Percentiles rank a stretch among this genome's conserved stretches.
These are phyloP conservation scores for Yamadazyma taylorii DNA, from an alignment of 1,139 yeast species.

Conservation along the genomic window DNA sequence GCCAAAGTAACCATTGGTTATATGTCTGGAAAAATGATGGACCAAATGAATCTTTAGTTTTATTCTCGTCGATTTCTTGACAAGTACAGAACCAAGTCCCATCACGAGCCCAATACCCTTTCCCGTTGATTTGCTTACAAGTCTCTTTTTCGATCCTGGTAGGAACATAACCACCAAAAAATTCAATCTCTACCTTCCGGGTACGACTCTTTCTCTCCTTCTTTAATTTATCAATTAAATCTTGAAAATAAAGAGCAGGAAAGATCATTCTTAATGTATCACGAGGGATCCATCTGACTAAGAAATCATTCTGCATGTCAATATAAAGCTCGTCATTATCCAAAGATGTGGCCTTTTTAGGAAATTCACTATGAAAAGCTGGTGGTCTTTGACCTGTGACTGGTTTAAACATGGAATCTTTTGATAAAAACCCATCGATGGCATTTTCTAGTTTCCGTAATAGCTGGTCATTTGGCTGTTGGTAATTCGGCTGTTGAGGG, in stretches of 20 bases:
- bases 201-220: constrained; percentile 14
- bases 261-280: constrained; percentile 20
- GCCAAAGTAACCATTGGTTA: constrained; percentile 22
- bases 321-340: constrained; percentile 36
- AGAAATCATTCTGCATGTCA: constrained; percentile 28
- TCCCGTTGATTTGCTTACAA: constrained; percentile 27
- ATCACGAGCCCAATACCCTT: constrained; percentile 28
- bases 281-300: constrained; percentile 34
- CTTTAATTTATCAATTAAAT: constrained; percentile 15
- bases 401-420: constrained; percentile 23
- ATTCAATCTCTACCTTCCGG: constrained; percentile 14
- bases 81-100: constrained; percentile 36
- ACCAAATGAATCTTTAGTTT: constrained; percentile 16
- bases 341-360: constrained; percentile 33
- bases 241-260: constrained; percentile 30
- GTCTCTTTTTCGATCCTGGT: constrained; percentile 29
- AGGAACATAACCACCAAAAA: constrained; percentile 35
- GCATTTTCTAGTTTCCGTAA: constrained; percentile 3
- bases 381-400: constrained; percentile 20
- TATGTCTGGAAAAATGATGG: constrained; percentile 17
- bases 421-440: constrained; percentile 16
- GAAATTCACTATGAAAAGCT: constrained; percentile 33
- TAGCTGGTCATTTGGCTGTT: not conserved
- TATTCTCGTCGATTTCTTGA: constrained; percentile 7
- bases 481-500: constrained; percentile 5